phyloP scores from a whole-genome alignment of 2,329 filamentous ascomycete species.

The Tolypocladium endophyticum region DNA sequence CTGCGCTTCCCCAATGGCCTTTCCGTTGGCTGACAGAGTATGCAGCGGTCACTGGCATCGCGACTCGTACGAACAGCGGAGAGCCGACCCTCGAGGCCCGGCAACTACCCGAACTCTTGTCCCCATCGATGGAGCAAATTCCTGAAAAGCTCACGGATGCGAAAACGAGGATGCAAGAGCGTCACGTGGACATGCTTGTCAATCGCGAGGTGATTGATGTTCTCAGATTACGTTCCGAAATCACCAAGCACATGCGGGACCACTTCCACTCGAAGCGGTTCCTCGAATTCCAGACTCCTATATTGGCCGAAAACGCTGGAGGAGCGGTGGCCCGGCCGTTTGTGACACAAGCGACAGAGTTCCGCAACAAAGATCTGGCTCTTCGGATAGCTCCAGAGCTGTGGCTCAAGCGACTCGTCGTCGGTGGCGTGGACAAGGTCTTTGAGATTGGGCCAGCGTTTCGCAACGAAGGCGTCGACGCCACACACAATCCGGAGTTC shows the following conservation, averaged over 20 bases:
- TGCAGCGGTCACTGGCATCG: slow-evolving; percentile 57
- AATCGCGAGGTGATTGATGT: slow-evolving; percentile 58
- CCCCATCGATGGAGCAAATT: slow-evolving; percentile 70
- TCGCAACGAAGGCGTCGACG: slow-evolving; percentile 85
- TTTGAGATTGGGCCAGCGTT: slow-evolving; percentile 93
- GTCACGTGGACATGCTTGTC: slow-evolving; percentile 79
- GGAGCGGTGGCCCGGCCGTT: slow-evolving; percentile 85
- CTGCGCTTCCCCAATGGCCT: slow-evolving; percentile 9
- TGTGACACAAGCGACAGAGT: slow-evolving; percentile 65
- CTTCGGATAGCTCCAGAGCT: slow-evolving; percentile 88
- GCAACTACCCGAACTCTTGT: slow-evolving; percentile 58
- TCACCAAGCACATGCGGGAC: slow-evolving; percentile 64
- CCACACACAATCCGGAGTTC: slow-evolving; percentile 94
- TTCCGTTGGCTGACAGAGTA: slow-evolving; percentile 13
- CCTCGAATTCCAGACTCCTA: slow-evolving; percentile 82
- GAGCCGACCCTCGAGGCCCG: slow-evolving; percentile 65
- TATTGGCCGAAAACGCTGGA: slow-evolving; percentile 72
- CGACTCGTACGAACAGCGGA: slow-evolving; percentile 59
- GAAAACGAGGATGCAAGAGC: slow-evolving; percentile 63
- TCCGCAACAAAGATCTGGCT: slow-evolving; percentile 59
- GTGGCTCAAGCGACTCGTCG: slow-evolving; percentile 84
- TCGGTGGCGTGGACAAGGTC: slow-evolving; percentile 78
- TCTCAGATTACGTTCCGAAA: slow-evolving; percentile 60
- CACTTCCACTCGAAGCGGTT: slow-evolving; percentile 66
- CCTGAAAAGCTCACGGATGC: slow-evolving; percentile 60